Conservation (phyloP, 495 filamentous ascomycete species). For the Penicillium maclennaniae region DNA sequence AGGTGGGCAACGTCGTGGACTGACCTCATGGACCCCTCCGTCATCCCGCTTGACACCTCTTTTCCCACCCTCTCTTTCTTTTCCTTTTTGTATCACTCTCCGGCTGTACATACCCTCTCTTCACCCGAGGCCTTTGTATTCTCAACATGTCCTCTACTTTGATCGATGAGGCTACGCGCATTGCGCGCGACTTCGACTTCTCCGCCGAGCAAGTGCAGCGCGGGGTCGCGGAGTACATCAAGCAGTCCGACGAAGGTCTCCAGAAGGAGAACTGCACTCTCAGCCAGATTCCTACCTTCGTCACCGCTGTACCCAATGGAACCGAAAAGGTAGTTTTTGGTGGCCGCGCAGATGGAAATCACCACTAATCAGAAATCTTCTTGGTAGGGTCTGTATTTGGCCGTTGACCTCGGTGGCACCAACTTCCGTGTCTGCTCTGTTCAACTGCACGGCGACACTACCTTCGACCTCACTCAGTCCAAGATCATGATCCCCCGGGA, state of each 20-base stretch:
- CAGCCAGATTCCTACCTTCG: slow-evolving; percentile 95
- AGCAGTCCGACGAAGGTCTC: slow-evolving; percentile 84
- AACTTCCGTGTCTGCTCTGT: slow-evolving; percentile 98
- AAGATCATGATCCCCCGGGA: slow-evolving; percentile 88
- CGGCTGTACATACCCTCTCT: slow-evolving; percentile 3
- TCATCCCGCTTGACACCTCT: not conserved
- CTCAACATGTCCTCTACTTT: slow-evolving; percentile 48
- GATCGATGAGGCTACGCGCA: slow-evolving; percentile 67
- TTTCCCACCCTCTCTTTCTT: slow-evolving; percentile 7
- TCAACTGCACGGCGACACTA: slow-evolving; percentile 83
- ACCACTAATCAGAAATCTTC: not conserved
- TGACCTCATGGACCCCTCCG: slow-evolving; percentile 40
- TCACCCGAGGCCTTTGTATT: slow-evolving; percentile 1
- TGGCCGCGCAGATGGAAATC: not conserved
- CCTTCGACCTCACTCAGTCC: slow-evolving; percentile 83
- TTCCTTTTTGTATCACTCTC: slow-evolving; percentile 5
- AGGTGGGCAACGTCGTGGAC: slow-evolving; percentile 8
- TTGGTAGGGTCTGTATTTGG: slow-evolving; percentile 82
- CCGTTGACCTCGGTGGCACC: slow-evolving; percentile 93
- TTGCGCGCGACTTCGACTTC: slow-evolving; percentile 86
- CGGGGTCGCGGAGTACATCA: slow-evolving; percentile 78
- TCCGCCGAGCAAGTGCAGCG: slow-evolving; percentile 70
- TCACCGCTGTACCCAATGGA: slow-evolving; percentile 92
- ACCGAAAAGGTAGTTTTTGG: slow-evolving; percentile 70
- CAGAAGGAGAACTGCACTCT: slow-evolving; percentile 71